Evolutionary conservation across 495 filamentous ascomycete genomes (phyloP).

Genomic region (Astrocystis sublimbata): DNA sequence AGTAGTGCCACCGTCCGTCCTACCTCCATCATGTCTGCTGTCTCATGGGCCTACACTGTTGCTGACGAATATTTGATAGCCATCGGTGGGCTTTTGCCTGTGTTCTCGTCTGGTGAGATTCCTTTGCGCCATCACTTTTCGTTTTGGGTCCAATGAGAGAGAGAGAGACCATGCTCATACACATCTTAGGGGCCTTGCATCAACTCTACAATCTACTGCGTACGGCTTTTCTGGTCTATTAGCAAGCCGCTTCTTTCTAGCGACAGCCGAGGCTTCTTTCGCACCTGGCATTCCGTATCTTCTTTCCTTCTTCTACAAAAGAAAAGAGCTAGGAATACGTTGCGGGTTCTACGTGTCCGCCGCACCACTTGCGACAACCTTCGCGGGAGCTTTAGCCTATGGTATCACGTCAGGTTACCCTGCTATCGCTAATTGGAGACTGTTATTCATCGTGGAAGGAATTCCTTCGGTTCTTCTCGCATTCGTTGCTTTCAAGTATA

Average conservation of each 20-base stretch:
- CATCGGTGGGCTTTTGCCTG: conserved; percentile 30
- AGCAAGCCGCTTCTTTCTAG: conserved; percentile 66
- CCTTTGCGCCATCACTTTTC: conserved; percentile 17
- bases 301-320: conserved; percentile 80
- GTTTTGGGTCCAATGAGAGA: background rate
- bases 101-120: conserved; percentile 33
- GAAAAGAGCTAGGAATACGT: conserved; percentile 74
- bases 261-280: conserved; percentile 66
- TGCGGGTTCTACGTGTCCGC: conserved; percentile 76
- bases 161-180: background rate
- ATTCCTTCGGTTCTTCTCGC: conserved; percentile 70
- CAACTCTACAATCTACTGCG: conserved; percentile 45
- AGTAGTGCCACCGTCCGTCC: conserved; percentile 54
- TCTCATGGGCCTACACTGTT: conserved; percentile 21
- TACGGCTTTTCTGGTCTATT: conserved; percentile 67
- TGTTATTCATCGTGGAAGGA: conserved; percentile 84
- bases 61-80: conserved; percentile 20
- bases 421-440: conserved; percentile 70
- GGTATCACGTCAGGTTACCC: conserved; percentile 74
- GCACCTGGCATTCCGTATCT: conserved; percentile 73
- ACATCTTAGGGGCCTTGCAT: conserved; percentile 43
- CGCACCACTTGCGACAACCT: conserved; percentile 79
- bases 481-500: conserved; percentile 61
- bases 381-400: conserved; percentile 80
- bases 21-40: conserved; percentile 30